Evolutionary conservation across 768 basidiomycete genomes (phyloP).

Genomic region (Amanita fuliginea): DNA sequence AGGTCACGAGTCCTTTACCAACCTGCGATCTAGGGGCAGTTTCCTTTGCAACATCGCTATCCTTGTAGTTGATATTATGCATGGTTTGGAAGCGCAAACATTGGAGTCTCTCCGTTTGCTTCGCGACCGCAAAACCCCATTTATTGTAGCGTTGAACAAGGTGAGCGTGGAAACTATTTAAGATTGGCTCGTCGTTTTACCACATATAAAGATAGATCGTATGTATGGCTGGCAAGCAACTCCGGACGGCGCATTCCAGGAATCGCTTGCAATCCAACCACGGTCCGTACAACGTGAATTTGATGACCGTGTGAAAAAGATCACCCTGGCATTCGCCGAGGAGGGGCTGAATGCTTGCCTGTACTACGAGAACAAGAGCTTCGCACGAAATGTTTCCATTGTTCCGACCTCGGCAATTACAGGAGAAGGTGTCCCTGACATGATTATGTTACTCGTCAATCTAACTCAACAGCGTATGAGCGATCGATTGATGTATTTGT

Average conservation of each 20-base stretch:
- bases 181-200: constrained; percentile 3
- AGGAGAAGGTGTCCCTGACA: constrained; percentile 96
- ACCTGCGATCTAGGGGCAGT: constrained; percentile 89
- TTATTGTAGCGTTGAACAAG: constrained; percentile 98
- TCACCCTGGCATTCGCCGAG: constrained; percentile 91
- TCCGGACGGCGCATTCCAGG: constrained; percentile 86
- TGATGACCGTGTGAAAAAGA: constrained; percentile 76
- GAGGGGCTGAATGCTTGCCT: constrained; percentile 91
- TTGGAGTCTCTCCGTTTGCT: constrained; percentile 90
- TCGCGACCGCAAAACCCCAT: constrained; percentile 90
- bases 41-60: constrained; percentile 98
- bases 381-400: constrained; percentile 87
- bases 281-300: constrained; percentile 81
- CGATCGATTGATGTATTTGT: constrained; percentile 94
- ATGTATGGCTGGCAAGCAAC: constrained; percentile 91
- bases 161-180: constrained; percentile 22
- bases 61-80: constrained; percentile 99
- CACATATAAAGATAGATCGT: constrained; percentile 73
- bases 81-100: constrained; percentile 97
- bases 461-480: constrained; percentile 98
- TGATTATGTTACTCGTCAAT: constrained; percentile 98
- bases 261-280: constrained; percentile 78
- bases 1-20: constrained; percentile 98
- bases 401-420: constrained; percentile 98
- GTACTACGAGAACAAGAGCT: constrained; percentile 97